These are phyloP conservation scores for Zoysia matrella DNA, from an alignment of 202 grass and related monocot genomes.

Conservation along the genomic window DNA sequence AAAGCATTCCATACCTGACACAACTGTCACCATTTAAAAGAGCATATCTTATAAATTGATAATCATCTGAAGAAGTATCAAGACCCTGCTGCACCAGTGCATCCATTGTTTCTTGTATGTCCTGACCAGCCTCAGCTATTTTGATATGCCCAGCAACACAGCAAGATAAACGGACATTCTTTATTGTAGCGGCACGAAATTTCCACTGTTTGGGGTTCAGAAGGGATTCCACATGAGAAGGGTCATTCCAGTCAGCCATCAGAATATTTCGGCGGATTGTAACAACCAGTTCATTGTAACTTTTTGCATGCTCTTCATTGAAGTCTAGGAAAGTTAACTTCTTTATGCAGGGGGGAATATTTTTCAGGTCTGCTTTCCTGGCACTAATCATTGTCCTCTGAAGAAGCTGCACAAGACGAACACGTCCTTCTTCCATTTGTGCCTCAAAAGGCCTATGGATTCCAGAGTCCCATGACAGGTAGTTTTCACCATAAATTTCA, in stretches of 20 bases:
- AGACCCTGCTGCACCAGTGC: constrained; percentile 65
- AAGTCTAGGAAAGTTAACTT: constrained; percentile 79
- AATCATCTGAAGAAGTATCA: constrained; percentile 87
- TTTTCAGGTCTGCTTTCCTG: constrained; percentile 86
- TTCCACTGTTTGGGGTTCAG: constrained; percentile 98
- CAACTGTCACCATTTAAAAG: constrained; percentile 81
- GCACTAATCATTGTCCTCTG: constrained; percentile 96
- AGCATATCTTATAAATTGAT: constrained; percentile 71
- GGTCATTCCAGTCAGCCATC: constrained; percentile 99
- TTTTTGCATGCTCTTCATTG: constrained; percentile 80
- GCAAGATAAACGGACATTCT: constrained; percentile 90
- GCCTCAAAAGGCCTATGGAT: constrained; percentile 88
- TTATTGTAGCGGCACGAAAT: constrained; percentile 83
- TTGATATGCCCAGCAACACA: constrained; percentile 98
- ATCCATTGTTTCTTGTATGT: constrained; percentile 98
- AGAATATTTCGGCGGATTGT: constrained; percentile 94
- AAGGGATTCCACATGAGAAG: constrained; percentile 96
- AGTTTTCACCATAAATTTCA: constrained; percentile 82
- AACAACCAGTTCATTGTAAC: constrained; percentile 93
- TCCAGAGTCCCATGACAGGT: constrained; percentile 85
- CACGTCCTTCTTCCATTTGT: constrained; percentile 72
- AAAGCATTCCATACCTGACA: constrained; percentile 64
- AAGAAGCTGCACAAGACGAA: constrained; percentile 75
- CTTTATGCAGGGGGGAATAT: constrained; percentile 92
- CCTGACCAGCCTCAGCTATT: constrained; percentile 87